phyloP scores from a whole-genome alignment of 805 yeast genomes.

The Saturnispora hagleri region DNA sequence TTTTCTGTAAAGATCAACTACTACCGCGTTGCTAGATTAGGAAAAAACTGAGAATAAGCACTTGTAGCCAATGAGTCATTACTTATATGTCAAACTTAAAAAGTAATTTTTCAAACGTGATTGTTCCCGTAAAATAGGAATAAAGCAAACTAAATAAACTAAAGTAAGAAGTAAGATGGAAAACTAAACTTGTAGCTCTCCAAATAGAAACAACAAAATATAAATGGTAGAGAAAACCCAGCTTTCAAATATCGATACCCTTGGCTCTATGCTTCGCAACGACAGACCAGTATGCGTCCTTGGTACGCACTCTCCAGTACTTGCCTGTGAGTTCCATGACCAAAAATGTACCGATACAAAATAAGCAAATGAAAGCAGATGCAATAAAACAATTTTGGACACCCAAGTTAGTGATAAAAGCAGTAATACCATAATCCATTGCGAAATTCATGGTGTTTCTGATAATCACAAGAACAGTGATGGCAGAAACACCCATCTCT shows the following conservation, averaged over 20 bases:
- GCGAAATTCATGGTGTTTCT: constrained; percentile 54
- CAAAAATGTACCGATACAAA: constrained; percentile 37
- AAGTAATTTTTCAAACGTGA: neutral
- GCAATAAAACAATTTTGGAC: constrained; percentile 48
- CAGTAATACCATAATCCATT: constrained; percentile 50
- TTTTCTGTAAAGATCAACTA: neutral
- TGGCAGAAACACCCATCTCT: constrained; percentile 43
- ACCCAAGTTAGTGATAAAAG: constrained; percentile 47
- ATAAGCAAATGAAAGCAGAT: constrained; percentile 43
- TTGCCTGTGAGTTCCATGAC: constrained; percentile 30
- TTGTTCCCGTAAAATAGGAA: neutral
- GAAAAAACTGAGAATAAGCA: constrained; percentile 1
- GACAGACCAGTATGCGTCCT: constrained; percentile 28
- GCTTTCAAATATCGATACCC: constrained; percentile 12
- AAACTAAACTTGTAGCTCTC: neutral
- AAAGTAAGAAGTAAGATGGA: neutral
- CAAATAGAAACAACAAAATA: neutral
- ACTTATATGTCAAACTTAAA: neutral
- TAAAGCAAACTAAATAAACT: neutral
- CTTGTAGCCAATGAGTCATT: constrained; percentile 8
- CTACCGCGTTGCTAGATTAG: constrained; percentile 7
- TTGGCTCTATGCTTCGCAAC: constrained; percentile 22
- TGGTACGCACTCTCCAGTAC: constrained; percentile 30
- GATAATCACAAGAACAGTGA: constrained; percentile 46
- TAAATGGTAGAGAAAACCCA: neutral